A percentile compares a stretch with the other conserved stretches of the same genome.
Evolutionary conservation across 192 early-diverging fungal species (phyloP).

Genomic region (Coemansia sp.): DNA sequence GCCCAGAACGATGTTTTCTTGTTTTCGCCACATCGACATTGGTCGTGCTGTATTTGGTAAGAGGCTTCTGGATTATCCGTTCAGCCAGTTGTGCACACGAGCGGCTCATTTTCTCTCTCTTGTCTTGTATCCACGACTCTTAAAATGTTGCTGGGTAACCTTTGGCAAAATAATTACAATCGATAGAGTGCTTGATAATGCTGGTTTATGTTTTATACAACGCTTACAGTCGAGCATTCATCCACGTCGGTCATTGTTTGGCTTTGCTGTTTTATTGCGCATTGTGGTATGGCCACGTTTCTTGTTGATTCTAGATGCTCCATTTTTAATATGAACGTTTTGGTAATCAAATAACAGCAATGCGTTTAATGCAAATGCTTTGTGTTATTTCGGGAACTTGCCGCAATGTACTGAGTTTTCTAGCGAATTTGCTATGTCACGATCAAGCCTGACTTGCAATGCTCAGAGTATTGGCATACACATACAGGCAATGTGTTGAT

Average conservation of each 20-base stretch:
- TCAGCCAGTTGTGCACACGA: not conserved
- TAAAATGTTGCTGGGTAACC: not conserved
- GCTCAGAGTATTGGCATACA: no score
- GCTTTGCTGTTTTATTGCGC: not conserved
- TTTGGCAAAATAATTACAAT: not conserved
- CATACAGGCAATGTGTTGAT: no score
- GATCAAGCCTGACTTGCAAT: no score
- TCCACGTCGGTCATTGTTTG: not conserved
- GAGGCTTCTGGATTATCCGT: not conserved
- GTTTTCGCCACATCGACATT: not conserved
- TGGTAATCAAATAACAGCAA: not conserved
- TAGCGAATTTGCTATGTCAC: no score
- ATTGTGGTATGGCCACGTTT: not conserved
- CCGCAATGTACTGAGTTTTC: no score
- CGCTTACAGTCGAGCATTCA: not conserved
- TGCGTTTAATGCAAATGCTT: no score
- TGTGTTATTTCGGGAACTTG: no score
- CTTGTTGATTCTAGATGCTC: not conserved
- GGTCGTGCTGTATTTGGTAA: not conserved
- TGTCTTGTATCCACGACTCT: not conserved
- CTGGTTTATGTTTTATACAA: no score
- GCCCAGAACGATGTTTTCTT: not conserved
- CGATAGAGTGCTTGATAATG: not conserved
- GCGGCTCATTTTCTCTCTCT: not conserved
- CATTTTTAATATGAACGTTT: not conserved